Evolutionary conservation across 1,284 basidiomycete species (phyloP), one percentile per base, ranked within the genome.

Genomic region (Ustilago lituana): DNA sequence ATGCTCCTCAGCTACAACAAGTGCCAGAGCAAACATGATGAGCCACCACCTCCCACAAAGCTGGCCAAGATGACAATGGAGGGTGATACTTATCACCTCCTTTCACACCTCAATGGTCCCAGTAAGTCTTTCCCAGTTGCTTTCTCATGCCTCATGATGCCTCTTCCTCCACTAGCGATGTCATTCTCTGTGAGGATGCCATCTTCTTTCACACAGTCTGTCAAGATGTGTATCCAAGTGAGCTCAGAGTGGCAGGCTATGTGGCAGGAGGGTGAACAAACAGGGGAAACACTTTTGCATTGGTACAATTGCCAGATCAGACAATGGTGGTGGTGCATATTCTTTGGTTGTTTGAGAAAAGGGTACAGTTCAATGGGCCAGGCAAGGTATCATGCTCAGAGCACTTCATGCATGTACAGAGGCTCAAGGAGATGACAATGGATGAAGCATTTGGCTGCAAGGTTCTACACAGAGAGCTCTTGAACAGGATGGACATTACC

Each of bases 301-400:
- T 40, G 9, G 39, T 40, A 14, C 15, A 23, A n/a, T 15, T 23
- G 14, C 9, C 20, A 24, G 39, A 40, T 6, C 20, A 23, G 14
- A 26, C 4, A 8, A 12, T 12, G 24, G 39, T 23, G 15, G 20
- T n/a, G 20, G 39, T 40, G 15, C 39, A 40, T 14, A 40, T 40
- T 14, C 4, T 40, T n/a, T 40, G 39, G 39, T 22, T 40, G 22
- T 40, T 40, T 26, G 39, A 40, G 39, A 40, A 40, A n/a, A 14
- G 23, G 7, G 22, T 40, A 12, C 27, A 29, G 27, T 7, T 24
- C 39, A 40, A 40, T 40, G 39, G 39, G 9, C 23, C 14, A 14
- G 39, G 22, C 9, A 39, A 8, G 20, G 20, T 20, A 39, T 19
- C 19, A 14, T 15, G 4, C 22, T 10, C 17, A 40, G 23, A 14